phyloP scores from a whole-genome alignment of 768 basidiomycete species.

The Termitomyces sp. region DNA sequence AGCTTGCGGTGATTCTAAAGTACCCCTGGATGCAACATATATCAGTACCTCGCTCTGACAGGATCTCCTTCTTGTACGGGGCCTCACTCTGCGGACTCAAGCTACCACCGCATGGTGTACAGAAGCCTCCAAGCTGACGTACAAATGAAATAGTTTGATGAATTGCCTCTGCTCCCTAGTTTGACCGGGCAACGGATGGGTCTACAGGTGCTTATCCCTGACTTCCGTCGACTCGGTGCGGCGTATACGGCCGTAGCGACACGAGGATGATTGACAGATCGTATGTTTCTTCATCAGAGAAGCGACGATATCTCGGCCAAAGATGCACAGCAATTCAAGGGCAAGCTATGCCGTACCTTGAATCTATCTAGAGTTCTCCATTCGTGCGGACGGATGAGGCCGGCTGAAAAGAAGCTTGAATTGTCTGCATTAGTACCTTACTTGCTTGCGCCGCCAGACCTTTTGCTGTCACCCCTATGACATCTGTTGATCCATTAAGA shows the following conservation, averaged over 20 bases:
- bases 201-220: not conserved
- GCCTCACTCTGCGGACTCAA: not conserved
- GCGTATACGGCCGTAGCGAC: not conserved
- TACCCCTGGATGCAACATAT: constrained; percentile 5
- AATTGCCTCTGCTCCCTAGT: not conserved
- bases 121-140: constrained; percentile 1
- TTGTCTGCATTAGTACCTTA: constrained; percentile 3
- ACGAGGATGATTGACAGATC: constrained; percentile 6
- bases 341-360: not conserved
- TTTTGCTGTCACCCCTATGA: constrained; percentile 7
- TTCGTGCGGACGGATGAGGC: constrained; percentile 1
- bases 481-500: constrained; percentile 3
- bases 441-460: not conserved
- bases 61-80: not conserved
- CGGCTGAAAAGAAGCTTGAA: constrained; percentile 5
- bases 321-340: not conserved
- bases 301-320: not conserved
- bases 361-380: not conserved
- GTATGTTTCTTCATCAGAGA: not conserved
- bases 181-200: not conserved
- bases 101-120: not conserved
- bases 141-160: constrained; percentile 2
- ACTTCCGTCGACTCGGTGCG: not conserved
- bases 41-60: constrained; percentile 11
- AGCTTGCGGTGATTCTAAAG: not conserved